Conservation (phyloP, 805 yeast species). For the Wickerhamomyces subpelliculosus region DNA sequence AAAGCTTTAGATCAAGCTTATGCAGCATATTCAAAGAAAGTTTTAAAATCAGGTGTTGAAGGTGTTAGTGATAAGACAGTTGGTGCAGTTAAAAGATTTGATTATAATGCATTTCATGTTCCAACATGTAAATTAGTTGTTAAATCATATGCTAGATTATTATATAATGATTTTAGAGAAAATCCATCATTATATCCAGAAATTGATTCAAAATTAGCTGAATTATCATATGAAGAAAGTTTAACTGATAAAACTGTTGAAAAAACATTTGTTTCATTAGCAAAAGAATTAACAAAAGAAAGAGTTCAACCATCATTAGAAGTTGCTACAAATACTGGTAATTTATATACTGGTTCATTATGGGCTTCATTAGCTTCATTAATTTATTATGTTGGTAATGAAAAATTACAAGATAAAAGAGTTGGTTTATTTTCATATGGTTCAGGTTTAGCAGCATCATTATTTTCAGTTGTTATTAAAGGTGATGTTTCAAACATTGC, state of each 20-base stretch:
- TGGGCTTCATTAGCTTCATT: constrained; percentile 84
- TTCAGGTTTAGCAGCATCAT: constrained; percentile 91
- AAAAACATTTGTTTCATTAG: constrained; percentile 72
- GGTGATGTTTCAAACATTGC: constrained; percentile 74
- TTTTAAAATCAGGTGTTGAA: constrained; percentile 43
- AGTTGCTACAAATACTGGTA: constrained; percentile 95
- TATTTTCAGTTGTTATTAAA: constrained; percentile 70
- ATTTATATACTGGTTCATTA: constrained; percentile 93
- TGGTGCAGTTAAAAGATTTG: constrained; percentile 70
- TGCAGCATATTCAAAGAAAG: constrained; percentile 73
- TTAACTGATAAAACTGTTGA: constrained; percentile 76
- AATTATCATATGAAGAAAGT: constrained; percentile 66
- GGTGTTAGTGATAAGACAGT: constrained; percentile 44
- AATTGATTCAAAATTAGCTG: constrained; percentile 41
- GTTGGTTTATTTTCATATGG: constrained; percentile 95
- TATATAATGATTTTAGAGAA: constrained; percentile 79
- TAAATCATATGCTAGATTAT: constrained; percentile 87
- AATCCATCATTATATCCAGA: constrained; percentile 62
- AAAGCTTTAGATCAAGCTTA: constrained; percentile 89
- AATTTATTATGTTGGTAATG: constrained; percentile 67
- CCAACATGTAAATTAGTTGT: constrained; percentile 95
- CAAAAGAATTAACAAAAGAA: constrained; percentile 57
- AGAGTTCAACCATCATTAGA: constrained; percentile 75
- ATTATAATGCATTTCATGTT: constrained; percentile 94
- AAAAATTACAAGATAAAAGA: constrained; percentile 71